A percentile compares a stretch with the other conserved stretches of the same genome.
These are phyloP conservation scores for Emmonsia crescens DNA, from an alignment of 2,329 filamentous ascomycete genomes.

Conservation along the genomic window DNA sequence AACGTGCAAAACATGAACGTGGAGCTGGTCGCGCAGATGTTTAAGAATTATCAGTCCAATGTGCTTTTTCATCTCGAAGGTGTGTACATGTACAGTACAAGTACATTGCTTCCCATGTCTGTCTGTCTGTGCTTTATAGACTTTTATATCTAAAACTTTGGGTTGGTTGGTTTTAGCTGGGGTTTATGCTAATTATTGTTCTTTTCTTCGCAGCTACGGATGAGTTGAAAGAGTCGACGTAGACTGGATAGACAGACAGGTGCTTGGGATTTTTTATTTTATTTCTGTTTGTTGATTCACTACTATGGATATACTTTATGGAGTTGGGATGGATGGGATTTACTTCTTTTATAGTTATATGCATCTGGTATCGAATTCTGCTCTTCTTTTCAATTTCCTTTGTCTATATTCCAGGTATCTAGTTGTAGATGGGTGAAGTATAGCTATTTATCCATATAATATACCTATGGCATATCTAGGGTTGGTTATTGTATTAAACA, in stretches of 20 bases:
- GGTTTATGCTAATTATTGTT: slow-evolving; percentile 6
- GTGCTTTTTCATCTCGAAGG: slow-evolving; percentile 96
- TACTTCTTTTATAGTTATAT: too few species aligned
- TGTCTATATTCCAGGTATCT: too few species aligned
- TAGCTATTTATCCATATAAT: too few species aligned
- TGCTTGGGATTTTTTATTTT: neutral
- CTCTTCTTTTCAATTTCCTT: too few species aligned
- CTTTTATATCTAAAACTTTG: too few species aligned
- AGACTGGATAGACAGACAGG: slow-evolving; percentile 18
- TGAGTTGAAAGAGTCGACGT: slow-evolving; percentile 67
- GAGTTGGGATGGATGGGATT: neutral
- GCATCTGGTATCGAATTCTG: too few species aligned
- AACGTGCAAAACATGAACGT: slow-evolving; percentile 99
- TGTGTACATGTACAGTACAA: too few species aligned
- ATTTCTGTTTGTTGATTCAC: neutral
- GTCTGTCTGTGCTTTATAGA: too few species aligned
- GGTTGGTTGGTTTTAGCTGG: neutral
- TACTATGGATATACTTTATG: neutral
- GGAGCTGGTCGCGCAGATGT: slow-evolving; percentile 96
- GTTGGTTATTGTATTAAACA: too few species aligned
- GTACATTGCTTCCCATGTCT: neutral
- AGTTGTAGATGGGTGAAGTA: too few species aligned
- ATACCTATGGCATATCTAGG: too few species aligned
- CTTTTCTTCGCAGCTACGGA: slow-evolving; percentile 54
- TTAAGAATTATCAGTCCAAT: slow-evolving; percentile 99